Conservation (phyloP, 2,329 filamentous ascomycete genomes). For the Diplodia seriata region DNA sequence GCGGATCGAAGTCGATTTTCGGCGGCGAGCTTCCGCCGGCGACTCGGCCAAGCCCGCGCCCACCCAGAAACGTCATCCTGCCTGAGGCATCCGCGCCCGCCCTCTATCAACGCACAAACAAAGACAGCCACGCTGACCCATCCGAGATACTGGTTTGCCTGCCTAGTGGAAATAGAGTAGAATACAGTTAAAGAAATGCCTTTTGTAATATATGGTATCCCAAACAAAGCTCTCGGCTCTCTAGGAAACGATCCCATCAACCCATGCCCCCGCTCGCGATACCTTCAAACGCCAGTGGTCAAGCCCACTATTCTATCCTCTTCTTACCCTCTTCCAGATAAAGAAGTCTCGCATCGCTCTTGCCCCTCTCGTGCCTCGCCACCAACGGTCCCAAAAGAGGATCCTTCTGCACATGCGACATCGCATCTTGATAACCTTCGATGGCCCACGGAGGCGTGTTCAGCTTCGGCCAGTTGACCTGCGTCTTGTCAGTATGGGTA, state of each 20-base stretch:
- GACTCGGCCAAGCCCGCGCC: constrained; percentile 16
- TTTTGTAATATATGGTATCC: constrained; percentile 22
- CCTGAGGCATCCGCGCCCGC: constrained; percentile 9
- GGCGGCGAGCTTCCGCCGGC: constrained; percentile 33
- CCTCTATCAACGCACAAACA: not conserved
- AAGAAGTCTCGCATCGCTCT: constrained; percentile 80
- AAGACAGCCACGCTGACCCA: not conserved
- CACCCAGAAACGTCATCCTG: constrained; percentile 23
- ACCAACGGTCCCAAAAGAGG: constrained; percentile 79
- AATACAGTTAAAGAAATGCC: constrained; percentile 24
- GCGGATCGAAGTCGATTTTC: constrained; percentile 32
- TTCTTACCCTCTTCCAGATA: constrained; percentile 95
- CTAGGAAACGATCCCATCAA: constrained; percentile 12
- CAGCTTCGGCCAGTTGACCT: constrained; percentile 99
- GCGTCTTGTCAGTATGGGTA: constrained; percentile 32
- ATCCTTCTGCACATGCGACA: constrained; percentile 82
- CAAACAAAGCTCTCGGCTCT: constrained; percentile 20
- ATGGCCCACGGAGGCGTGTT: constrained; percentile 85
- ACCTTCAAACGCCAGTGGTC: constrained; percentile 17
- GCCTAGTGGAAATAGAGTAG: not conserved
- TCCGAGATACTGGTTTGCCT: not conserved
- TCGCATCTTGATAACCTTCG: constrained; percentile 88
- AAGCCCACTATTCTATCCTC: constrained; percentile 75
- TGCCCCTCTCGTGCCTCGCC: constrained; percentile 75
- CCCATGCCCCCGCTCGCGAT: constrained; percentile 14